Conservation (phyloP, 2,329 filamentous ascomycete genomes). For the Plectosphaerella cucumerina region DNA sequence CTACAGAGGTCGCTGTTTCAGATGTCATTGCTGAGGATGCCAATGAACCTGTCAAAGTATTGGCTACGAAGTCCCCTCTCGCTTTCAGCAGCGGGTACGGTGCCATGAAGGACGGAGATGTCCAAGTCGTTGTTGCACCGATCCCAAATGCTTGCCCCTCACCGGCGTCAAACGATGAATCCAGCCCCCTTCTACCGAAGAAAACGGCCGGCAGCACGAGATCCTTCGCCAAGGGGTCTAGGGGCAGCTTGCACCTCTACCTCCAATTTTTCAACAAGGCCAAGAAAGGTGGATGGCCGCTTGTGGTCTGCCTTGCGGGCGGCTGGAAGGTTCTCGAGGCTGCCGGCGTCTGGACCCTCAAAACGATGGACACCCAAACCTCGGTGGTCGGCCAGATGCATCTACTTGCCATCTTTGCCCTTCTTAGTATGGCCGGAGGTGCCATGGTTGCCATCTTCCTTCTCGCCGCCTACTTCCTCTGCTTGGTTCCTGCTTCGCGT, state of each 20-base stretch:
- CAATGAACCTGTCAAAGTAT: background rate
- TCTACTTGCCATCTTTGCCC: background rate
- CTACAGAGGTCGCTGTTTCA: no score
- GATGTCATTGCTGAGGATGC: background rate
- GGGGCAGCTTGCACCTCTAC: background rate
- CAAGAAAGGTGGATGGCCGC: background rate
- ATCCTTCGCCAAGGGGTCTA: no score
- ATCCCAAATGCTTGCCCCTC: no score
- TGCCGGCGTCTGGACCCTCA: background rate
- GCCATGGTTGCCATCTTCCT: background rate
- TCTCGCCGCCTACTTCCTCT: background rate
- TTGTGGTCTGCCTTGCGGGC: background rate
- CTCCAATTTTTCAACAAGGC: background rate
- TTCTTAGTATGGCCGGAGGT: background rate
- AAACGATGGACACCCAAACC: no score
- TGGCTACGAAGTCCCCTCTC: background rate
- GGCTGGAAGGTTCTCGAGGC: background rate
- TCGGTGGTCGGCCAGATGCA: background rate
- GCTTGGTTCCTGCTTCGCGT: background rate
- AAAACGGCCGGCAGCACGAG: no score
- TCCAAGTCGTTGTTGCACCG: no score
- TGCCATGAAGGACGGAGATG: no score
- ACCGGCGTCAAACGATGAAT: no score
- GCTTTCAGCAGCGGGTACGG: no score
- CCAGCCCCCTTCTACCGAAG: no score